Percentiles rank a stretch among this genome's conserved stretches.
Evolutionary conservation across 495 filamentous ascomycete species (phyloP).

Genomic region (Evernia prunastri): DNA sequence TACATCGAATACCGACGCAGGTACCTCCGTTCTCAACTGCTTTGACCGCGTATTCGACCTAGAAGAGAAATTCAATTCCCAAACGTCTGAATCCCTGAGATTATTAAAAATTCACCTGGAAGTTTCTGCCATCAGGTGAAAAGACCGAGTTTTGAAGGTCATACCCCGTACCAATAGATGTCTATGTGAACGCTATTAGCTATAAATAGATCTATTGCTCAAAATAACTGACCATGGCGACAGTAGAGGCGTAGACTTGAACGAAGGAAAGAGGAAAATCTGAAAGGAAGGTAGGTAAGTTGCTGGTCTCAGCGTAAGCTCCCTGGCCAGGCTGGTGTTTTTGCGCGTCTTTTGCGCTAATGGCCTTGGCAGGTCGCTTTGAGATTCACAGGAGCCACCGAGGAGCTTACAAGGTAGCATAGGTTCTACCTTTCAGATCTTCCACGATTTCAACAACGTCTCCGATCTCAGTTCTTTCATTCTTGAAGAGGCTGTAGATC

Average conservation of each 20-base stretch:
- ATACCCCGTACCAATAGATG: conserved; percentile 98
- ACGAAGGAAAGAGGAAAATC: background rate
- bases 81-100: background rate
- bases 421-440: background rate
- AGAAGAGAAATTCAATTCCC: conserved; percentile 9
- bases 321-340: conserved; percentile 6
- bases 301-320: background rate
- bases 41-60: conserved; percentile 97
- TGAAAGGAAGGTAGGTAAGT: background rate
- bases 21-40: conserved; percentile 98
- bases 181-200: conserved; percentile 45
- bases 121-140: conserved; percentile 97
- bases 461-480: background rate
- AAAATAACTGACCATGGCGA: conserved; percentile 10
- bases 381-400: conserved; percentile 1
- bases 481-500: background rate
- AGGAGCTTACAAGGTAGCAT: too few species aligned
- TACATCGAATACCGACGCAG: conserved; percentile 91
- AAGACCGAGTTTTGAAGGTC: conserved; percentile 99
- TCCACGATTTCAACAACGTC: background rate
- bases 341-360: conserved; percentile 15
- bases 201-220: background rate
- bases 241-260: background rate
- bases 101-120: conserved; percentile 53
- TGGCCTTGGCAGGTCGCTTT: conserved; percentile 6